Evolutionary conservation across 73 alveolate genomes (phyloP).

Genomic region (Uronychia binucleata): DNA sequence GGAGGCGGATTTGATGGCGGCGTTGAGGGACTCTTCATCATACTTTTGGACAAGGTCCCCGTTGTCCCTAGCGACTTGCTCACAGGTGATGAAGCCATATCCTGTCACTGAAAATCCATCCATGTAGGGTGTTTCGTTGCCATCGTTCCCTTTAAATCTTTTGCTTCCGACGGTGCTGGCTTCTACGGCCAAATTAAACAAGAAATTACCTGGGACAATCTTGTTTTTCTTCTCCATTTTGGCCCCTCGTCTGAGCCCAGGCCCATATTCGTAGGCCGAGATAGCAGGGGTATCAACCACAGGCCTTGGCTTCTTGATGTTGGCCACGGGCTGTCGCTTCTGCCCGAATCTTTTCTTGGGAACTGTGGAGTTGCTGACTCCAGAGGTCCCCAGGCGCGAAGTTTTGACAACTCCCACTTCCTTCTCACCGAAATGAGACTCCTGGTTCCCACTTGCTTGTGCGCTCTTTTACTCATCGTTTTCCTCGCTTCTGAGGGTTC

Average conservation of each 20-base stretch:
- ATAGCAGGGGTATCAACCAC: not conserved
- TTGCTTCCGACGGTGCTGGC: not conserved
- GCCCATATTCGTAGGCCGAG: not conserved
- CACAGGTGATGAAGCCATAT: not conserved
- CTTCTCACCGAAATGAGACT: no score
- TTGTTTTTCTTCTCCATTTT: not conserved
- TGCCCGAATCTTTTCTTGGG: not conserved
- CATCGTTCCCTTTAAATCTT: not conserved
- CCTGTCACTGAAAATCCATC: not conserved
- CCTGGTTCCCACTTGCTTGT: no score
- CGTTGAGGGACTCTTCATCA: not conserved
- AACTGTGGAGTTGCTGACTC: not conserved
- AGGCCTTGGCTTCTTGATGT: not conserved
- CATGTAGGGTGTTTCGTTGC: not conserved
- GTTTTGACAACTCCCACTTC: not conserved
- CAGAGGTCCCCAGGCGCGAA: not conserved
- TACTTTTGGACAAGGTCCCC: not conserved
- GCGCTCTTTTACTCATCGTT: no score
- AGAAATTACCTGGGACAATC: no score
- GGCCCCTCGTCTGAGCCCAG: not conserved
- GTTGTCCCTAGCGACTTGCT: not conserved
- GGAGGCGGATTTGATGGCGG: not conserved
- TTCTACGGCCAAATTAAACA: no score
- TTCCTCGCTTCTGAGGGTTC: no score
- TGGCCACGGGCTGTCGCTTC: not conserved